These are phyloP conservation scores for Clarireedia hainanense DNA, from an alignment of 2,329 filamentous ascomycete species.

Conservation along the genomic window DNA sequence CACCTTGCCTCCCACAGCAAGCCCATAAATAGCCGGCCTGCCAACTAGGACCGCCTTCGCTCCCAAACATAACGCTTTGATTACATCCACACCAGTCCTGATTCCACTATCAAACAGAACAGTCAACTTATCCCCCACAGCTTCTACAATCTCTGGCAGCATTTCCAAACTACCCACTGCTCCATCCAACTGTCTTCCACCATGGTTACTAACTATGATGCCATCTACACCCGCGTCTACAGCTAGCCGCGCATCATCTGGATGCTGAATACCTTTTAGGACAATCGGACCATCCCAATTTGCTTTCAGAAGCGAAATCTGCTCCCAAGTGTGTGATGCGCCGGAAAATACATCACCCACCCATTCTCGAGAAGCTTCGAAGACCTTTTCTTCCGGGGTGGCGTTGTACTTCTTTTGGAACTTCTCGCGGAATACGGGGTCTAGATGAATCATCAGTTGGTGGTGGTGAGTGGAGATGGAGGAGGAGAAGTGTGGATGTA, in stretches of 20 bases:
- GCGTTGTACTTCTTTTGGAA: conserved; percentile 45
- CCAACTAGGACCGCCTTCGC: conserved; percentile 51
- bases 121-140: conserved; percentile 49
- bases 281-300: conserved; percentile 58
- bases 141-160: conserved; percentile 52
- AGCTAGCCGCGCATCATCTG: conserved; percentile 41
- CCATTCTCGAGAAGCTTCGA: conserved; percentile 46
- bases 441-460: conserved; percentile 25
- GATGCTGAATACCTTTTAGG: conserved; percentile 48
- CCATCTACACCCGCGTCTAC: conserved; percentile 39
- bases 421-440: conserved; percentile 55
- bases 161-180: conserved; percentile 47
- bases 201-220: conserved; percentile 51
- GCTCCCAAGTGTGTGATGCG: conserved; percentile 49
- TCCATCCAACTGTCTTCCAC: conserved; percentile 48
- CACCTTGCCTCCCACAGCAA: conserved; percentile 42
- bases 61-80: conserved; percentile 48
- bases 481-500: neutral
- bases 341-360: conserved; percentile 44
- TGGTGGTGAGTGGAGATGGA: neutral
- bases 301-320: conserved; percentile 49
- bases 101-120: conserved; percentile 56
- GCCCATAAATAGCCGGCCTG: conserved; percentile 49
- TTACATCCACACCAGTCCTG: conserved; percentile 46
- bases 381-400: conserved; percentile 35